Evolutionary conservation across 805 yeast species (phyloP).

Genomic region (Torulaspora delbrueckii): DNA sequence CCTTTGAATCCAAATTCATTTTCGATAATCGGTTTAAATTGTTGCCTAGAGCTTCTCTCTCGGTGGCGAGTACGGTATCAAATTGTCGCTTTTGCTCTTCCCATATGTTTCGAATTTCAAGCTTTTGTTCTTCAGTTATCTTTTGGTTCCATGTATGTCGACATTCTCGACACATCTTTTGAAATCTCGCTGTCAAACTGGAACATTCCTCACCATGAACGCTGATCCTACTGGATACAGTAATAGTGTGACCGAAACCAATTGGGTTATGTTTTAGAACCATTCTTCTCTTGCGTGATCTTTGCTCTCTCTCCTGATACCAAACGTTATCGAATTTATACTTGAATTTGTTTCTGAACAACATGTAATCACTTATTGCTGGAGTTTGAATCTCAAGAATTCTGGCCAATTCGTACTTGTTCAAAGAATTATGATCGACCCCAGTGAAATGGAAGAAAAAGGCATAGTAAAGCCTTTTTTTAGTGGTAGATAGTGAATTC

Average conservation of each 20-base stretch:
- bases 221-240: not conserved
- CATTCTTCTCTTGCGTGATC: constrained; percentile 1
- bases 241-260: constrained; percentile 2
- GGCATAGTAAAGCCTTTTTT: constrained; percentile 23
- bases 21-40: constrained; percentile 8
- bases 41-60: constrained; percentile 13
- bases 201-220: constrained; percentile 1
- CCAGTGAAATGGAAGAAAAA: constrained; percentile 19
- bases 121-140: constrained; percentile 18
- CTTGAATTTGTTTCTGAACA: constrained; percentile 25
- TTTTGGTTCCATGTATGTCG: constrained; percentile 22
- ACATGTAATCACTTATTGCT: constrained; percentile 23
- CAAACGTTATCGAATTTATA: constrained; percentile 17
- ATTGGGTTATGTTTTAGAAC: not conserved
- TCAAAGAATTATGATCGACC: constrained; percentile 14
- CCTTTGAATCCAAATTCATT: constrained; percentile 2
- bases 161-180: constrained; percentile 27
- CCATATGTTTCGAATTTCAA: constrained; percentile 14
- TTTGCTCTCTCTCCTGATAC: constrained; percentile 13
- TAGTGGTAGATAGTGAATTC: constrained; percentile 21
- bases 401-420: constrained; percentile 23
- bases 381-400: constrained; percentile 24
- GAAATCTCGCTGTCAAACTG: constrained; percentile 16
- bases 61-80: constrained; percentile 12
- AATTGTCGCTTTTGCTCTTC: constrained; percentile 13